Evolutionary conservation across 106 monocot genomes (phyloP).

Genomic region (Gastrodia elata): DNA sequence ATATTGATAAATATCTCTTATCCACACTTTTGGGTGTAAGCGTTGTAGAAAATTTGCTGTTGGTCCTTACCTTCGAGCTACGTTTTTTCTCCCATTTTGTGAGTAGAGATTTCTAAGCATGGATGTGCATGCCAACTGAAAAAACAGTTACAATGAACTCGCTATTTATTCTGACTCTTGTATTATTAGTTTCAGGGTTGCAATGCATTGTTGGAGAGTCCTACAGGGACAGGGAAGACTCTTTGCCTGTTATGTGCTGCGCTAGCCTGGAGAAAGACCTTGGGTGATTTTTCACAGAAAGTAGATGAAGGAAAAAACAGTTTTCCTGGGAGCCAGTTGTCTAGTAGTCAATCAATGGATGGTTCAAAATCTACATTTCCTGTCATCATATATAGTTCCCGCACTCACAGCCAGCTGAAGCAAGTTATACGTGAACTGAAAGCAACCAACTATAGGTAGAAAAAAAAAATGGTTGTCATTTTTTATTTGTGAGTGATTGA

Average conservation of each 20-base stretch:
- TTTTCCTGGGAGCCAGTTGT: conserved; percentile 27
- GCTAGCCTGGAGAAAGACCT: conserved; percentile 79
- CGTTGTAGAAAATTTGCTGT: background rate
- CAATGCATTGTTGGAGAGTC: conserved; percentile 91
- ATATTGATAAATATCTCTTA: background rate
- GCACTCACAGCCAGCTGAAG: conserved; percentile 93
- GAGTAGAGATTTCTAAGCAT: background rate
- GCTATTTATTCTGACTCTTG: background rate
- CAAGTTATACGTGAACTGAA: conserved; percentile 87
- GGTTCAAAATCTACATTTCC: conserved; percentile 33
- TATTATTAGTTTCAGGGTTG: conserved; percentile 28
- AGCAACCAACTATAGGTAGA: conserved; percentile 70
- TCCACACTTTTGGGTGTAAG: background rate
- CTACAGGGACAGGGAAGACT: conserved; percentile 95
- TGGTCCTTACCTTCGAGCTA: background rate
- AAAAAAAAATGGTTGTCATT: background rate
- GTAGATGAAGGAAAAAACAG: conserved; percentile 11
- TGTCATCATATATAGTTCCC: conserved; percentile 80
- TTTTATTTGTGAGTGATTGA: background rate
- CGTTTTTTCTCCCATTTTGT: background rate
- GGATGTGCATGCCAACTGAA: background rate
- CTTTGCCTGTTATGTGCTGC: conserved; percentile 80
- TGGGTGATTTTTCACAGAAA: conserved; percentile 41
- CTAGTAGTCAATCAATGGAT: conserved; percentile 30
- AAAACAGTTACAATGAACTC: background rate